phyloP scores from a whole-genome alignment of 1,139 yeast species.

The Lizanozyma gosingica region DNA sequence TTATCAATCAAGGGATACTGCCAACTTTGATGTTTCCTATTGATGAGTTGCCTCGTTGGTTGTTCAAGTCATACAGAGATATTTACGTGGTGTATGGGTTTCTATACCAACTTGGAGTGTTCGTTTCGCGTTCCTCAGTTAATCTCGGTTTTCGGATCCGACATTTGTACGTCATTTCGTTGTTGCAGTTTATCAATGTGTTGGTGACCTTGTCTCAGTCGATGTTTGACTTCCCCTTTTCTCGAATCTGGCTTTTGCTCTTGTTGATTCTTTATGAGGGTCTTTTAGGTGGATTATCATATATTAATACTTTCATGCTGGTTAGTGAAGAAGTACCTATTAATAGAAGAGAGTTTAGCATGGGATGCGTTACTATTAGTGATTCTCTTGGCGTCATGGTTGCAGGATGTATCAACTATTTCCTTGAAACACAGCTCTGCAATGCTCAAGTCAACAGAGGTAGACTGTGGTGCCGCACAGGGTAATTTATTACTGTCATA shows the following conservation, averaged over 20 bases:
- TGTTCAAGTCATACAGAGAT: slow-evolving; percentile 64
- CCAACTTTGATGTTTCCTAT: slow-evolving; percentile 80
- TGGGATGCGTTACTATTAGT: slow-evolving; percentile 91
- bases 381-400: slow-evolving; percentile 82
- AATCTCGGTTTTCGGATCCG: slow-evolving; percentile 50
- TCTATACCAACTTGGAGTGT: slow-evolving; percentile 85
- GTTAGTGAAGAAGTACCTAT: slow-evolving; percentile 57
- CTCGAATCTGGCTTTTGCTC: slow-evolving; percentile 52
- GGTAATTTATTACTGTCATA: no score
- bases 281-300: slow-evolving; percentile 79
- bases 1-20: slow-evolving; percentile 84
- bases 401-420: slow-evolving; percentile 70
- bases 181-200: slow-evolving; percentile 63
- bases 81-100: slow-evolving; percentile 93
- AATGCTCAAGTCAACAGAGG: slow-evolving; percentile 55
- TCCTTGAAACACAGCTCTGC: slow-evolving; percentile 71
- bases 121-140: slow-evolving; percentile 79
- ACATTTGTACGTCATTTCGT: slow-evolving; percentile 51
- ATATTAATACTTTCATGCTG: slow-evolving; percentile 77
- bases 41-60: slow-evolving; percentile 49
- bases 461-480: slow-evolving; percentile 48
- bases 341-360: slow-evolving; percentile 66
- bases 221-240: slow-evolving; percentile 47
- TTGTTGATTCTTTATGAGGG: slow-evolving; percentile 75
- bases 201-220: slow-evolving; percentile 56